Percentiles rank a stretch among this genome's conserved stretches.
phyloP scores from a whole-genome alignment of 768 basidiomycete species.

The Calocybe cyanea region DNA sequence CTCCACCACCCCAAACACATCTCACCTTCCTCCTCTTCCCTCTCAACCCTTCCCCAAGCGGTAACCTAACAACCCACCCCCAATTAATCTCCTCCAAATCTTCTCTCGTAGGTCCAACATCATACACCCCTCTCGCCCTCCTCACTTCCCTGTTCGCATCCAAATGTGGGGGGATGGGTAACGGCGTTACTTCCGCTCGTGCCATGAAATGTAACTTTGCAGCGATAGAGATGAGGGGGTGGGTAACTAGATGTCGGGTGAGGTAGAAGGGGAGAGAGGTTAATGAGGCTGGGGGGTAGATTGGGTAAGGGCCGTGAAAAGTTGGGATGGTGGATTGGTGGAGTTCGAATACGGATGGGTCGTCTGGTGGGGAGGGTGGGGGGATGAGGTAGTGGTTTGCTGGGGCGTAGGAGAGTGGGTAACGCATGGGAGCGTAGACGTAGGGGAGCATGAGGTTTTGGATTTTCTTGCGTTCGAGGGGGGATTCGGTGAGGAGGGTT shows the following conservation, averaged over 20 bases:
- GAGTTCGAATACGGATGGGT: background rate
- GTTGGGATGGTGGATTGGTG: constrained; percentile 25
- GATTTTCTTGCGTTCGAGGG: constrained; percentile 24
- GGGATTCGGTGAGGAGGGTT: constrained; percentile 25
- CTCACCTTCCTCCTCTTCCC: background rate
- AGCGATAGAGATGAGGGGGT: constrained; percentile 49
- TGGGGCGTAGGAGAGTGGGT: constrained; percentile 55
- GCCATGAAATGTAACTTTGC: constrained; percentile 65
- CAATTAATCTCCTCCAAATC: constrained; percentile 60
- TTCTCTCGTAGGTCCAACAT: constrained; percentile 42
- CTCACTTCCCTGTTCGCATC: constrained; percentile 25
- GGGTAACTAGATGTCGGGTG: constrained; percentile 22
- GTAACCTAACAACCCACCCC: constrained; percentile 27
- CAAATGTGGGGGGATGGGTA: constrained; percentile 38
- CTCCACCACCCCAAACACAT: constrained; percentile 3
- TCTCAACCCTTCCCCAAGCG: constrained; percentile 11
- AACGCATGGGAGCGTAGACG: constrained; percentile 51
- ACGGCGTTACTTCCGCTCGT: constrained; percentile 45
- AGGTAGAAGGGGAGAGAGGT: constrained; percentile 28
- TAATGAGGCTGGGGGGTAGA: constrained; percentile 32
- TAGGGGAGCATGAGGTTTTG: constrained; percentile 35
- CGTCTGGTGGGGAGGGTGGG: constrained; percentile 22
- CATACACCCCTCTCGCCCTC: constrained; percentile 20
- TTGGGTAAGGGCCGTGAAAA: constrained; percentile 44
- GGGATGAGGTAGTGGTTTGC: constrained; percentile 59